These are phyloP conservation scores for Alnus glutinosa DNA, from an alignment of 306 rosid species.

Conservation along the genomic window DNA sequence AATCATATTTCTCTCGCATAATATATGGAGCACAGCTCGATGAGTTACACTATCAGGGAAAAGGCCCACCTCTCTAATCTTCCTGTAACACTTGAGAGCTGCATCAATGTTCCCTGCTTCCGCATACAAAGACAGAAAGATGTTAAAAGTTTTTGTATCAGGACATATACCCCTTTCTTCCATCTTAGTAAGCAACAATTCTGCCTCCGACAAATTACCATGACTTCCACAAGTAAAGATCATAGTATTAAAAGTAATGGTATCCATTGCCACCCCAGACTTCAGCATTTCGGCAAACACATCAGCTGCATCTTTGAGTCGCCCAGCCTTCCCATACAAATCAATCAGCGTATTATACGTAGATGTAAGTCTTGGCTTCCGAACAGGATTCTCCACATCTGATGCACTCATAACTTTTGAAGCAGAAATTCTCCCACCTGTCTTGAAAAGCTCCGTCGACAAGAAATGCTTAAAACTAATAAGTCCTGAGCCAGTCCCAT, in stretches of 20 bases:
- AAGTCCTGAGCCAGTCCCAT: constrained; percentile 45
- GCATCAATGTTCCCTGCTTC: constrained; percentile 61
- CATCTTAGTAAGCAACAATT: constrained; percentile 78
- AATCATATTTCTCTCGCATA: constrained; percentile 69
- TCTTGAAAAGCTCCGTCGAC: constrained; percentile 89
- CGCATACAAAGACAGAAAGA: constrained; percentile 74
- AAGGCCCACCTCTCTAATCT: constrained; percentile 74
- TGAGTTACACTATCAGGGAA: constrained; percentile 72
- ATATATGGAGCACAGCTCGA: constrained; percentile 59
- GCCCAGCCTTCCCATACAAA: constrained; percentile 89
- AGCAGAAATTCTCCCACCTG: constrained; percentile 54
- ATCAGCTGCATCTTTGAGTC: constrained; percentile 74
- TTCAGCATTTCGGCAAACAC: constrained; percentile 80
- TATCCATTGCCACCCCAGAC: constrained; percentile 76
- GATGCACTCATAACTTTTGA: constrained; percentile 20
- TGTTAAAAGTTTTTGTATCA: constrained; percentile 83
- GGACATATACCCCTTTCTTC: constrained; percentile 72
- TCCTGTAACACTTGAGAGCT: constrained; percentile 57
- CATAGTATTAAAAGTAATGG: constrained; percentile 81
- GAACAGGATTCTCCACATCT: constrained; percentile 28
- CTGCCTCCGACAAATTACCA: constrained; percentile 80
- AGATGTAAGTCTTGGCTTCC: constrained; percentile 60
- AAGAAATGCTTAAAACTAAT: constrained; percentile 75
- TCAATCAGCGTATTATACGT: constrained; percentile 82
- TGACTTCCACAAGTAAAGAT: constrained; percentile 78